These are phyloP conservation scores for Phaeosphaeriaceae sp. DNA, from an alignment of 2,329 filamentous ascomycete genomes.

Conservation along the genomic window DNA sequence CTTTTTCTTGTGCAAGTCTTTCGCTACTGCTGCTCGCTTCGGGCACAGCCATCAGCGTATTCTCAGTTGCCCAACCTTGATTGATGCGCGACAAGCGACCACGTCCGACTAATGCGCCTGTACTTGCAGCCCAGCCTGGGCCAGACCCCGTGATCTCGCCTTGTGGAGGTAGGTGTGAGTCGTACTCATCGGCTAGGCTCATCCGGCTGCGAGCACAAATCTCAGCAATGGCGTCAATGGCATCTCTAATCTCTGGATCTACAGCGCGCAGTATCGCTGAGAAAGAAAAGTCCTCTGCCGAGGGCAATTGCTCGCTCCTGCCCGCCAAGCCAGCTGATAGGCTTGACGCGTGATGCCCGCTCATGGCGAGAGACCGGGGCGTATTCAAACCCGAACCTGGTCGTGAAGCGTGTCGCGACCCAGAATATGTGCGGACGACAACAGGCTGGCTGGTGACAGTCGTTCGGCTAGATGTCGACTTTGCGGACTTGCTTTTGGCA, in stretches of 20 bases:
- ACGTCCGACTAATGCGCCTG: conserved; percentile 37
- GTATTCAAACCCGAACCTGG: conserved; percentile 41
- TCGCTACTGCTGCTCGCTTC: conserved; percentile 57
- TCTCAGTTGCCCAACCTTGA: conserved; percentile 46
- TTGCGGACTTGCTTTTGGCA: conserved; percentile 41
- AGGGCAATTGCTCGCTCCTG: conserved; percentile 47
- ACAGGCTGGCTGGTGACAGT: conserved; percentile 54
- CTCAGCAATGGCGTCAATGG: conserved; percentile 68
- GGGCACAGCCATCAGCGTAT: conserved; percentile 55
- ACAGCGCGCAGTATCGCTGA: conserved; percentile 63
- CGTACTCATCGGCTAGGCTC: conserved; percentile 68
- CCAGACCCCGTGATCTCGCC: conserved; percentile 59
- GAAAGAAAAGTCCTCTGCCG: conserved; percentile 62
- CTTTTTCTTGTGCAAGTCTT: conserved; percentile 41
- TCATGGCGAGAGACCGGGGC: conserved; percentile 43
- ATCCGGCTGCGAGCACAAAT: conserved; percentile 68
- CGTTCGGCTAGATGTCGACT: conserved; percentile 47
- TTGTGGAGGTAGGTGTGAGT: conserved; percentile 66
- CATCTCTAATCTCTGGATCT: conserved; percentile 64
- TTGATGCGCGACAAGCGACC: conserved; percentile 39
- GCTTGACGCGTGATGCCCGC: conserved; percentile 33
- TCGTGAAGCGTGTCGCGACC: conserved; percentile 41
- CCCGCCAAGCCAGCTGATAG: conserved; percentile 41
- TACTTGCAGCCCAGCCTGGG: conserved; percentile 36
- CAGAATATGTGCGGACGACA: conserved; percentile 52